Conservation (phyloP, 768 basidiomycete species). For the Mrakia hoshinonis region DNA sequence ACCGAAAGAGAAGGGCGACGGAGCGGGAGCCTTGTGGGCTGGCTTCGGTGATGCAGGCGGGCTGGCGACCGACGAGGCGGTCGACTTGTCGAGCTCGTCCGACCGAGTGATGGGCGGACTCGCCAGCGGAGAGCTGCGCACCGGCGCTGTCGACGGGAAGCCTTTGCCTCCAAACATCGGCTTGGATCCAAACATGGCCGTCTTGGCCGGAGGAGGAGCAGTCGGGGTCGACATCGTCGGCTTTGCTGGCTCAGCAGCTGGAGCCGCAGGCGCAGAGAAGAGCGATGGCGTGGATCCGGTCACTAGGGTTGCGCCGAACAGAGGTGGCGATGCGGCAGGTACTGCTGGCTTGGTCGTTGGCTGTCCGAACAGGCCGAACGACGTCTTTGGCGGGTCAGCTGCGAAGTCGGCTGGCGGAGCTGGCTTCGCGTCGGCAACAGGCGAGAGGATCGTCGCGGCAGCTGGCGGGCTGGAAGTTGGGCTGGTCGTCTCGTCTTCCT, state of each 20-base stretch:
- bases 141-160: conserved; percentile 12
- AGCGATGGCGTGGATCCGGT: background rate
- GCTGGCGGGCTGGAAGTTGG: background rate
- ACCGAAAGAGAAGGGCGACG: conserved; percentile 9
- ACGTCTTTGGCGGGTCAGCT: background rate
- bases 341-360: background rate
- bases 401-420: background rate
- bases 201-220: background rate
- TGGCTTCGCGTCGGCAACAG: background rate
- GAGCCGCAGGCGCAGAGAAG: background rate
- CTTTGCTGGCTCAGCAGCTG: background rate
- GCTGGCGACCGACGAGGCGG: background rate
- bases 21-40: background rate
- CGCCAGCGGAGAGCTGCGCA: conserved; percentile 15
- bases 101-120: conserved; percentile 18
- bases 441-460: background rate
- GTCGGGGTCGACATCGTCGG: background rate
- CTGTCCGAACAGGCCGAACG: conserved; percentile 7
- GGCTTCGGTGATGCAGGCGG: conserved; percentile 4
- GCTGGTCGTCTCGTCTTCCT: background rate
- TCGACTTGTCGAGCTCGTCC: conserved; percentile 7
- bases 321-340: background rate
- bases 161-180: conserved; percentile 9
- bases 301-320: background rate
- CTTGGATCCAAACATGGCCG: conserved; percentile 13